Evolutionary conservation across 192 early-diverging fungal species (phyloP), one percentile per base, ranked within the genome.

Genomic region (Coemansia sp.): DNA sequence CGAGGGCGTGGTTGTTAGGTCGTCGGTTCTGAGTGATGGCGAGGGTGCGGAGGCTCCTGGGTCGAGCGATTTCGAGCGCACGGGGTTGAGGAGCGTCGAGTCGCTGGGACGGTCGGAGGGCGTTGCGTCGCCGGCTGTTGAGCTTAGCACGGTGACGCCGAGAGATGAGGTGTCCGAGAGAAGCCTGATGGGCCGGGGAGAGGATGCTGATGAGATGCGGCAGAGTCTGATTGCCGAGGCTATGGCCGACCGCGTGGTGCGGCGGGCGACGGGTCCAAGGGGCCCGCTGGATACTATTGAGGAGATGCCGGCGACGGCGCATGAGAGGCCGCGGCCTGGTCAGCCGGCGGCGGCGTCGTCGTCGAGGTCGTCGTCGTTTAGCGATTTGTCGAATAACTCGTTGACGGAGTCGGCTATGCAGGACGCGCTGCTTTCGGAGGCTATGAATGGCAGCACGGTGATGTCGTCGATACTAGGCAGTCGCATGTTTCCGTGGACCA

Each of bases 321-420:
- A 58, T 25, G 32, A n/a, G 20, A 22, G 20, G 32, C 35, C 47
- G 8, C 30, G 20, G 63, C 22, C 25, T 32, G 39, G 11, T 3
- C 28, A 34, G 51, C 64, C 46, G 28, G 4, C 32, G 52, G 28
- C 13, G 35, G 27, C 34, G 0, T 47, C 36, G 9, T 36, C 23
- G 35, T 60, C 73, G 42, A 18, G 52, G 45, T 74, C 71, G 18
- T 67, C 67, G 36, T 79, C 76, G 24, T 79, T 79, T 29, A 79
- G 76, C 48, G 71, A 79, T 47, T 30, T 79, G 58, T 79, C 76
- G 1, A 63, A 54, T 55, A 74, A 61, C 50, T 79, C 76, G 20
- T 23, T 79, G 58, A 79, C 71, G 1, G 71, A 73, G 35, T 79
- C 76, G n/a, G 76, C 76, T 0, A 73, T 79, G 76, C 76, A 79